phyloP scores from a whole-genome alignment of 2,329 filamentous ascomycete species.

The Dactylellina parvicollis region DNA sequence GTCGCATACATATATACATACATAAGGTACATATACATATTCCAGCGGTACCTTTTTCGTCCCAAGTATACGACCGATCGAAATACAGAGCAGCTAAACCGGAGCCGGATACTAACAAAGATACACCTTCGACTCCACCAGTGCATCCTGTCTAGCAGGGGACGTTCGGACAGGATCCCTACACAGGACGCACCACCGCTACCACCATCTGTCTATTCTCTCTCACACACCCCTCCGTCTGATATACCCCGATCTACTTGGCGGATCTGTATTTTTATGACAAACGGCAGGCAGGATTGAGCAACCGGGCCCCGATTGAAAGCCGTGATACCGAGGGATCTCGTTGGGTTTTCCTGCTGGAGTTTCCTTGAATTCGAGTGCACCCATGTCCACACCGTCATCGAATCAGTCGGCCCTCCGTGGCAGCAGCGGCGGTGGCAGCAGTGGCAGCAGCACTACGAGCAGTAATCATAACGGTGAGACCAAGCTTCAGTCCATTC shows the following conservation, averaged over 20 bases:
- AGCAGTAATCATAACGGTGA: slow-evolving; percentile 19
- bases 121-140: slow-evolving; percentile 15
- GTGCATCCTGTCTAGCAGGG: slow-evolving; percentile 16
- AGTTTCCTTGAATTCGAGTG: neutral
- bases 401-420: slow-evolving; percentile 20
- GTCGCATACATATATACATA: too few relatives aligned
- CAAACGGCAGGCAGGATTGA: slow-evolving; percentile 1
- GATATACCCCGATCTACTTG: neutral
- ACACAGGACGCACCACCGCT: neutral
- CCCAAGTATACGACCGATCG: slow-evolving; percentile 29
- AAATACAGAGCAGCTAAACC: slow-evolving; percentile 25
- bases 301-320: neutral
- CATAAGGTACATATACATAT: too few relatives aligned
- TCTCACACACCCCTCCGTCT: neutral
- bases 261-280: slow-evolving; percentile 12
- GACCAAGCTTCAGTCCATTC: slow-evolving; percentile 43
- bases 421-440: slow-evolving; percentile 5
- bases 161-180: slow-evolving; percentile 7
- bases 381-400: slow-evolving; percentile 14
- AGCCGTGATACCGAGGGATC: neutral
- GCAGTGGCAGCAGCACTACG: slow-evolving; percentile 24
- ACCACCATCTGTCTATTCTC: slow-evolving; percentile 5
- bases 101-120: too few relatives aligned
- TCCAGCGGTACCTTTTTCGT: neutral
- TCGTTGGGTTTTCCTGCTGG: too few relatives aligned